Conservation (phyloP, 306 rosid genomes). For the Fragaria ananassa region DNA sequence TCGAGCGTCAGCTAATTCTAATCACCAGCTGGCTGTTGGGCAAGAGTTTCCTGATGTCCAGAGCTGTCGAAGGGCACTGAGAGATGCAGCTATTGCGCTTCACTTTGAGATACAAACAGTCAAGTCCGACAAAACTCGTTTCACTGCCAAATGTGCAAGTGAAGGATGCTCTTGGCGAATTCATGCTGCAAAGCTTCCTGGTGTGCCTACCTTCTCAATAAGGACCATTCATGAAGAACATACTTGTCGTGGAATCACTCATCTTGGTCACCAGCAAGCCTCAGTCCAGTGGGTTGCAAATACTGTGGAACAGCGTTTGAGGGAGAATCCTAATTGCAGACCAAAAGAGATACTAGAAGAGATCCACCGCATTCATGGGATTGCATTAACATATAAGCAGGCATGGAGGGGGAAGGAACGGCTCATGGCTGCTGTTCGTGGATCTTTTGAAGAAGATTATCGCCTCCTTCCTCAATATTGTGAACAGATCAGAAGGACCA, state of each 20-base stretch:
- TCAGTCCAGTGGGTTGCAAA: slow-evolving; percentile 59
- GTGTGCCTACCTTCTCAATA: slow-evolving; percentile 48
- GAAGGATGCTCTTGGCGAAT: slow-evolving; percentile 62
- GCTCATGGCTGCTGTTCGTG: slow-evolving; percentile 50
- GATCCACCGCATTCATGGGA: slow-evolving; percentile 53
- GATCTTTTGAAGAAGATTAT: slow-evolving; percentile 58
- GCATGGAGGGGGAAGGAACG: slow-evolving; percentile 58
- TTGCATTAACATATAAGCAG: slow-evolving; percentile 47
- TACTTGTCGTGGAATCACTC: slow-evolving; percentile 46
- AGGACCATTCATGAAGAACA: slow-evolving; percentile 49
- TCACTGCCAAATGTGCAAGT: slow-evolving; percentile 48
- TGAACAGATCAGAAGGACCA: slow-evolving; percentile 46
- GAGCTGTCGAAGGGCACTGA: slow-evolving; percentile 55
- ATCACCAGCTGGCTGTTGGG: slow-evolving; percentile 40
- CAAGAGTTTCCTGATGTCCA: slow-evolving; percentile 57
- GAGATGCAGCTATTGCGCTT: slow-evolving; percentile 55
- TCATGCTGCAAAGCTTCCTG: slow-evolving; percentile 58
- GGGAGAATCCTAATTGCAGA: slow-evolving; percentile 45
- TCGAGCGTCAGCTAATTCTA: slow-evolving; percentile 22
- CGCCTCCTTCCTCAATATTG: slow-evolving; percentile 53
- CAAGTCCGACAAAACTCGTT: slow-evolving; percentile 56
- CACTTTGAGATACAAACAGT: slow-evolving; percentile 48
- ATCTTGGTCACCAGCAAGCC: slow-evolving; percentile 59
- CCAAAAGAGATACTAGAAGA: slow-evolving; percentile 58
- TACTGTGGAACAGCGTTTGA: slow-evolving; percentile 46